Percentiles rank a stretch among this genome's conserved stretches.
phyloP scores from a whole-genome alignment of 768 basidiomycete genomes.

The Podaxis sp. region DNA sequence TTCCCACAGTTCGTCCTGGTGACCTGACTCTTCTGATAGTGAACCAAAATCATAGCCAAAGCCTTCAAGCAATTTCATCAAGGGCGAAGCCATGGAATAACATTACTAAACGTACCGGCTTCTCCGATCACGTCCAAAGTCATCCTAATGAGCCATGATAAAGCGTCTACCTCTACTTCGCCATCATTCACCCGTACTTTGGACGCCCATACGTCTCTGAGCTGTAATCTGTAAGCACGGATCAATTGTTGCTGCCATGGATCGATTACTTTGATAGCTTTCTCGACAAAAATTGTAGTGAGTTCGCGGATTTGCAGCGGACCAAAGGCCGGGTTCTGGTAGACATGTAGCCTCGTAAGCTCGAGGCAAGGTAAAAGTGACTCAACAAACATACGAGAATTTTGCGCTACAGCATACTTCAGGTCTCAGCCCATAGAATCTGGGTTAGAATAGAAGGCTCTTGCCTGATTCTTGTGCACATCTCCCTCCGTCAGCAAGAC shows the following conservation, averaged over 20 bases:
- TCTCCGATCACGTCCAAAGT: constrained; percentile 15
- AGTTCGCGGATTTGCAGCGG: constrained; percentile 54
- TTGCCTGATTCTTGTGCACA: constrained; percentile 41
- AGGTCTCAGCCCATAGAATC: too few species aligned
- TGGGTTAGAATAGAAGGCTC: background rate
- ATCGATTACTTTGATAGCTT: constrained; percentile 42
- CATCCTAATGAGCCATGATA: constrained; percentile 10
- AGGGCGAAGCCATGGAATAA: too few species aligned
- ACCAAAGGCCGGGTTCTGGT: constrained; percentile 64
- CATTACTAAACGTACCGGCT: background rate
- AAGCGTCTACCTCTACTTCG: constrained; percentile 45
- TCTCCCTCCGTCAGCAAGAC: constrained; percentile 46
- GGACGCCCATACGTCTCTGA: constrained; percentile 45
- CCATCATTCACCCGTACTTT: constrained; percentile 29
- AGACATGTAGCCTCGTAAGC: background rate
- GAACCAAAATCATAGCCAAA: constrained; percentile 30
- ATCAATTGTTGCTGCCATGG: background rate
- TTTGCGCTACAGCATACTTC: constrained; percentile 28
- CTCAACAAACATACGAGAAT: constrained; percentile 30
- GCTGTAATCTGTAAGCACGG: constrained; percentile 26
- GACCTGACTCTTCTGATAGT: constrained; percentile 18
- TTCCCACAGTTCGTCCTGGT: constrained; percentile 47
- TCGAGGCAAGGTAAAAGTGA: background rate
- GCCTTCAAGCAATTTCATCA: constrained; percentile 14
- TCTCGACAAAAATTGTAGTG: constrained; percentile 51